Evolutionary conservation across 768 basidiomycete species (phyloP), one percentile per base, ranked within the genome.

Genomic region (Lentinula lateritia): DNA sequence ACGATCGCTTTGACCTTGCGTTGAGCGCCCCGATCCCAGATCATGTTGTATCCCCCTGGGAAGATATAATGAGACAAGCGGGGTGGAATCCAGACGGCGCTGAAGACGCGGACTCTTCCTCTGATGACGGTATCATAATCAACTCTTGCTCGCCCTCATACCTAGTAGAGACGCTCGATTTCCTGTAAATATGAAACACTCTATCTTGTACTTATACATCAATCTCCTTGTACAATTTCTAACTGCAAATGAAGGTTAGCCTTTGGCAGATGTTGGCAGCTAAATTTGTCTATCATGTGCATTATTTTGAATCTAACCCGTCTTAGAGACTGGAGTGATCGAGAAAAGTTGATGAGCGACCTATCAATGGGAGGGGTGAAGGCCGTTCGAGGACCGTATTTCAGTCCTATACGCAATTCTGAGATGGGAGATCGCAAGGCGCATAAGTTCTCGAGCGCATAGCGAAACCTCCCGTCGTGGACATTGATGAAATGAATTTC

Each of bases 21-120:
- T 28, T 3, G 2, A 5, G 12, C 16, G 32, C 50, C 8, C 48
- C 50, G 12, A 10, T 50, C 13, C 43, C 58, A 36, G 18, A 16
- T 6, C 34, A 34, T 34, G 59, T 60, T 32, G 12, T 20, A 6
- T 60, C 59, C 13, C 59, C 59, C 34, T 60, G 59, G 59, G 41
- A 38, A 18, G 50, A 34, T 34, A 38, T 16, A 20, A 32, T 60
- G 39, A 52, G 20, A 36, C 34, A 60, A 38, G 59, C 48, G n/a
- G 38, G 50, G 16, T 52, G 36, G 50, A 34, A 38, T 9, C 20
- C 50, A 2, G 59, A 60, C 3, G 38, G 38, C 20, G 18, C 3
- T 10, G n/a, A 20, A 9, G 46, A 48, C 46, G 23, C 46, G 20
- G 46, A 48, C 50, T n/a, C 23, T 23, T 23, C 16, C 12, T 23